phyloP scores from a whole-genome alignment of 495 filamentous ascomycete genomes.

The Chaetomium fimeti region DNA sequence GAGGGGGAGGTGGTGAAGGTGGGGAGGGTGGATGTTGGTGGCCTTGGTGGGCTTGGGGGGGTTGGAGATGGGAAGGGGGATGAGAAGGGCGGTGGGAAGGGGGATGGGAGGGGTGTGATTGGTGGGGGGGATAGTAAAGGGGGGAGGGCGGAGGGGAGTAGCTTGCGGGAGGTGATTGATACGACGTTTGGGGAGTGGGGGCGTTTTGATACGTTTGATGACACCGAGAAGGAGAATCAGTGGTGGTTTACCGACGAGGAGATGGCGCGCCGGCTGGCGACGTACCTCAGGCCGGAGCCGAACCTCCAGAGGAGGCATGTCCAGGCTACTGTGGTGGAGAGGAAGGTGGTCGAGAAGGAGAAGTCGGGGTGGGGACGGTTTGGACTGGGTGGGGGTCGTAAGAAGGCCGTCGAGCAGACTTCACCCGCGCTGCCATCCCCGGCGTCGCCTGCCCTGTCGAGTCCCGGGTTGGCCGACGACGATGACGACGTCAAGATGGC shows the following conservation, averaged over 20 bases:
- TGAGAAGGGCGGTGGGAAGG: slow-evolving; percentile 15
- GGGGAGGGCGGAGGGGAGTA: slow-evolving; percentile 22
- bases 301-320: slow-evolving; percentile 28
- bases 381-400: slow-evolving; percentile 13
- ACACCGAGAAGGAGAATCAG: background rate
- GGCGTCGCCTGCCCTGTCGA: background rate
- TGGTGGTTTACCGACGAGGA: slow-evolving; percentile 50
- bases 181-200: slow-evolving; percentile 44
- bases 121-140: no score
- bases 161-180: background rate
- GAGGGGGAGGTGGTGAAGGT: slow-evolving; percentile 42
- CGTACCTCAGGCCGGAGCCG: slow-evolving; percentile 43
- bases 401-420: slow-evolving; percentile 4
- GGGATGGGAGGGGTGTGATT: background rate
- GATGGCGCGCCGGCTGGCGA: slow-evolving; percentile 47
- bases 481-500: slow-evolving; percentile 37
- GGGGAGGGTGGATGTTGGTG: slow-evolving; percentile 34
- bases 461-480: slow-evolving; percentile 10
- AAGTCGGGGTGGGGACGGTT: slow-evolving; percentile 17
- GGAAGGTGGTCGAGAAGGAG: slow-evolving; percentile 19
- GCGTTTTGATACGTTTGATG: slow-evolving; percentile 39
- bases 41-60: slow-evolving; percentile 18
- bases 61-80: slow-evolving; percentile 6
- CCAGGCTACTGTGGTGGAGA: slow-evolving; percentile 33
- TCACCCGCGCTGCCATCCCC: slow-evolving; percentile 14